Conservation (phyloP, 345 rosid genomes). For the Lumnitzera racemosa region DNA sequence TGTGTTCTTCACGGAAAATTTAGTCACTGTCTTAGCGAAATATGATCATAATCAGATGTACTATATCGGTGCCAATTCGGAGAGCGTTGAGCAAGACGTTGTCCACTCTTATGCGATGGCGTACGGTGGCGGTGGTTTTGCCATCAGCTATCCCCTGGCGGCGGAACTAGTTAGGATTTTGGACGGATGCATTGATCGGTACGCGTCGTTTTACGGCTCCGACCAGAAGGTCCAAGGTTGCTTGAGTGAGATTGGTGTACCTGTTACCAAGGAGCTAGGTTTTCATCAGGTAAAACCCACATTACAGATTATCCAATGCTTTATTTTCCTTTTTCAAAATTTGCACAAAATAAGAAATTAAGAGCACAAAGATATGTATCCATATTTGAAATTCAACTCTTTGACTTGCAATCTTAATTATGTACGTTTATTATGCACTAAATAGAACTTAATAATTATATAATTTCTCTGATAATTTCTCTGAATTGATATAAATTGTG, state of each 20-base stretch:
- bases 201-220: slow-evolving; percentile 65
- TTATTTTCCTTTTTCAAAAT: background rate
- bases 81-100: slow-evolving; percentile 78
- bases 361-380: too few species aligned
- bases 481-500: too few species aligned
- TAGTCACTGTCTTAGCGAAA: slow-evolving; percentile 48
- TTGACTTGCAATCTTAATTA: too few species aligned
- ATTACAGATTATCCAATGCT: background rate
- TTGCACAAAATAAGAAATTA: background rate
- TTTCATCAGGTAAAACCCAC: slow-evolving; percentile 65
- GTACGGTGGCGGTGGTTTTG: slow-evolving; percentile 87
- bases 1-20: slow-evolving; percentile 70
- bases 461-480: too few species aligned
- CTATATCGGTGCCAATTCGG: slow-evolving; percentile 73
- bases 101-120: slow-evolving; percentile 82
- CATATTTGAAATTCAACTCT: too few species aligned
- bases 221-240: slow-evolving; percentile 83
- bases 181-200: slow-evolving; percentile 80
- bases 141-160: slow-evolving; percentile 69
- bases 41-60: slow-evolving; percentile 91
- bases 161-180: slow-evolving; percentile 59
- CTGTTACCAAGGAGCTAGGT: slow-evolving; percentile 70
- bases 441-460: too few species aligned
- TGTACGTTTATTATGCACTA: too few species aligned
- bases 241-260: slow-evolving; percentile 73